Evolutionary conservation across 1,139 yeast species (phyloP), one percentile per base, ranked within the genome.

Genomic region (Magnusiomyces suaveolens): DNA sequence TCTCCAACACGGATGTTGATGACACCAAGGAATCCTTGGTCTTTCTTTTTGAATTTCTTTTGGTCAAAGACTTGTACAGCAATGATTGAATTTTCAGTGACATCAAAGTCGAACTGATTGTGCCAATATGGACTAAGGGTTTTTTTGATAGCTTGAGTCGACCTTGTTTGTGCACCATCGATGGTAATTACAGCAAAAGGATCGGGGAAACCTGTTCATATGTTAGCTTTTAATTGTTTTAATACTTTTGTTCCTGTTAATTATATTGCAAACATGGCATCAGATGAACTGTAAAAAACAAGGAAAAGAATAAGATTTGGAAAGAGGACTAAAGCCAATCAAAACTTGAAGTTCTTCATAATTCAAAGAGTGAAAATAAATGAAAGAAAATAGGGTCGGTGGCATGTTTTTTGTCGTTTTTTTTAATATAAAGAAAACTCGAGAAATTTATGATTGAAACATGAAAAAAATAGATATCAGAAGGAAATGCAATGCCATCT

Each of bases 121-220:
- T 92, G 89, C 99, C 99, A 92, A 69, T 90, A 92, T 20, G 99
- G 99, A 65, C 92, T 89, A 64, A 92, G 75, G 1, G 98, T 92
- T 72, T 88, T 89, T 67, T 88, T 87, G 44, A 95, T 95, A 38
- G 96, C 94, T 52, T 89, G 82, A 1, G 98, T 92, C 23, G 97
- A 87, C 67, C 87, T 88, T 1, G 98, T 92, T 69, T 92, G 98
- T 20, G 88, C 84, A 3, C 98, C 98, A 69, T 92, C 98, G 20
- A 94, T 94, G 4, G 97, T 92, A 61, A 92, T 76, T 44, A 94
- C 98, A 0, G 97, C 97, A 74, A 92, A 92, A 6, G 99, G 98
- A 69, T 92, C 98, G 1, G 99, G 98, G 61, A 72, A 68, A 33
- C 73, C 66, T 47, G 23, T n/a, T n/a, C n/a, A n/a, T 39, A 18